Conservation (phyloP, 2,329 filamentous ascomycete genomes). For the Diaporthe citriasiana region DNA sequence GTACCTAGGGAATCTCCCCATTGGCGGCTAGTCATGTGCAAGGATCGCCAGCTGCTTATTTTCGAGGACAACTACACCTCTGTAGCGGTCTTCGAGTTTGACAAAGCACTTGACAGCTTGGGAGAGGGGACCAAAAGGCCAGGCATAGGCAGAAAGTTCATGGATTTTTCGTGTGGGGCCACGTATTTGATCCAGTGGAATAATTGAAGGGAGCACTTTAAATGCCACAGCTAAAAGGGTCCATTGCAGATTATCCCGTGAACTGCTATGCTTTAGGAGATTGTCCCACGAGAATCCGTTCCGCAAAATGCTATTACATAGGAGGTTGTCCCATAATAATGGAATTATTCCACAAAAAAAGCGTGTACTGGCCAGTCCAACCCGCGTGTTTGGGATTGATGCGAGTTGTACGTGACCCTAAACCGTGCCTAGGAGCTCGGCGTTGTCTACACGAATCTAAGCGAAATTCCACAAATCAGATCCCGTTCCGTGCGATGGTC, state of each 20-base stretch:
- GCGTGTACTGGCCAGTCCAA: too few species aligned
- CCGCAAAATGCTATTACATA: background rate
- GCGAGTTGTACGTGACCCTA: background rate
- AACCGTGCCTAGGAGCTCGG: background rate
- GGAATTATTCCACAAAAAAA: background rate
- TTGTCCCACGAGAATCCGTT: background rate
- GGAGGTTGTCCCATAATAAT: background rate
- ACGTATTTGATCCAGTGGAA: too few species aligned
- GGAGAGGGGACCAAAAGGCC: too few species aligned
- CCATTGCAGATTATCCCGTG: background rate
- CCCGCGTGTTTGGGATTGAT: background rate
- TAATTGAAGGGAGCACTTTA: too few species aligned
- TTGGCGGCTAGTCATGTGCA: background rate
- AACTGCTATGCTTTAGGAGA: background rate
- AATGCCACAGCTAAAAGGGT: too few species aligned
- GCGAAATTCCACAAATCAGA: constrained; percentile 30
- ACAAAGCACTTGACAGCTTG: background rate
- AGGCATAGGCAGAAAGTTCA: background rate
- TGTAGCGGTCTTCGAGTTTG: background rate
- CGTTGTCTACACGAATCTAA: constrained; percentile 25
- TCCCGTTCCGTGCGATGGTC: background rate
- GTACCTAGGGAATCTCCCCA: background rate
- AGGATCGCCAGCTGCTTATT: background rate
- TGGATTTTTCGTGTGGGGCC: background rate
- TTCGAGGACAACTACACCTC: background rate